phyloP scores from a whole-genome alignment of 1,284 basidiomycete species.

The Sporisorium reilianum region DNA sequence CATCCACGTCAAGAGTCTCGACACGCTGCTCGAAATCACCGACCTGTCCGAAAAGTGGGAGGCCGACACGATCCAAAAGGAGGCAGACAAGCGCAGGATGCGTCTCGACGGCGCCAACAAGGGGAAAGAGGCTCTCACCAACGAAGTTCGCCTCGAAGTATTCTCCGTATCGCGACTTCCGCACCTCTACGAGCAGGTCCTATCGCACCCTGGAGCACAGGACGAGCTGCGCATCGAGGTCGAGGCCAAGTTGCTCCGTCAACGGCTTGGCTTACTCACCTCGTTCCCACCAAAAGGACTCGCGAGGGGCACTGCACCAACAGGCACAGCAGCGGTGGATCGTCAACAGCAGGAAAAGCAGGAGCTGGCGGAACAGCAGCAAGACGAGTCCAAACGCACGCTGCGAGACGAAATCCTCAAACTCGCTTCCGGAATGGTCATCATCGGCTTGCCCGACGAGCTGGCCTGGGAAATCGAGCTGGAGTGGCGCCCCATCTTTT shows the following conservation, averaged over 20 bases:
- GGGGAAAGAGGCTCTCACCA: constrained; percentile 48
- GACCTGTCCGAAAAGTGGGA: constrained; percentile 54
- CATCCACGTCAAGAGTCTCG: constrained; percentile 74
- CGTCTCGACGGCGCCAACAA: constrained; percentile 61
- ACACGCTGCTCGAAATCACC: constrained; percentile 58
- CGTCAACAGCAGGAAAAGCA: constrained; percentile 27
- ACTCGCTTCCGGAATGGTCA: constrained; percentile 78
- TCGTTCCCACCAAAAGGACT: constrained; percentile 50
- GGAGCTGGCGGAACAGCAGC: constrained; percentile 26
- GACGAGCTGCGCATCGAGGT: constrained; percentile 59
- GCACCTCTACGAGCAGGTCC: constrained; percentile 58
- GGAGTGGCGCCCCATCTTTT: constrained; percentile 80
- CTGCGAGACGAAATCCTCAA: constrained; percentile 77
- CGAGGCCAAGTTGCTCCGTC: constrained; percentile 58
- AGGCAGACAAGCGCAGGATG: constrained; percentile 57
- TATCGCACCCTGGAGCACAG: constrained; percentile 54
- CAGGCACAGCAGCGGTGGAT: constrained; percentile 43
- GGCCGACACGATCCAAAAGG: constrained; percentile 52
- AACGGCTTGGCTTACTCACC: constrained; percentile 46
- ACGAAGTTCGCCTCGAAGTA: constrained; percentile 51
- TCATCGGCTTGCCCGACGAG: constrained; percentile 81
- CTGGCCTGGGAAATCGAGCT: constrained; percentile 83
- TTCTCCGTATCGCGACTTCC: constrained; percentile 52
- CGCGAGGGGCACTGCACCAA: constrained; percentile 16
- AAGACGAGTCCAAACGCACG: constrained; percentile 71